A percentile compares a stretch with the other conserved stretches of the same genome.
Conservation (phyloP, 1,284 basidiomycete species). For the Apiotrichum veenhuisii region DNA sequence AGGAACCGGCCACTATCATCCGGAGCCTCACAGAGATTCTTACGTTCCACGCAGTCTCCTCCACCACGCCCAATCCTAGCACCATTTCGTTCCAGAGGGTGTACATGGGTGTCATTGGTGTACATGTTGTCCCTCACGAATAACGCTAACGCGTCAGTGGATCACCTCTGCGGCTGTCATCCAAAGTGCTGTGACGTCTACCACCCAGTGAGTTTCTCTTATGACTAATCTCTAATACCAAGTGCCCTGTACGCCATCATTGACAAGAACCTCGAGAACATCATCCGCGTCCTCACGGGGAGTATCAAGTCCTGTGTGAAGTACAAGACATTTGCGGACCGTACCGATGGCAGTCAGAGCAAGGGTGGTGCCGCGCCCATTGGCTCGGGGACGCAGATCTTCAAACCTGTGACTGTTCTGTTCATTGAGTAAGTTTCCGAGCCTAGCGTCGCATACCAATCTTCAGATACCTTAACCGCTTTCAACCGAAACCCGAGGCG, state of each 20-base stretch:
- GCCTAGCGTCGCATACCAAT: background rate
- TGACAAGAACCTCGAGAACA: slow-evolving; percentile 55
- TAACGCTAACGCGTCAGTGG: slow-evolving; percentile 51
- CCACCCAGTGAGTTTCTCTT: slow-evolving; percentile 63
- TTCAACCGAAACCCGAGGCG: slow-evolving; percentile 51
- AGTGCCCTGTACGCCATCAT: slow-evolving; percentile 61
- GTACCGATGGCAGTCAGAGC: background rate
- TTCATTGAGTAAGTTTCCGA: slow-evolving; percentile 55
- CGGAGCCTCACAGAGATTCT: slow-evolving; percentile 58
- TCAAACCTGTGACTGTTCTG: slow-evolving; percentile 55
- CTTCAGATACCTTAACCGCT: slow-evolving; percentile 60
- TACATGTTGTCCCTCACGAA: slow-evolving; percentile 26
- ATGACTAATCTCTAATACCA: slow-evolving; percentile 55
- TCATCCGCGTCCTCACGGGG: slow-evolving; percentile 53
- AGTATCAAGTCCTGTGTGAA: slow-evolving; percentile 53
- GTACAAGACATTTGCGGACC: slow-evolving; percentile 52
- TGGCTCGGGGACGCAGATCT: slow-evolving; percentile 51
- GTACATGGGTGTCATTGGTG: slow-evolving; percentile 59
- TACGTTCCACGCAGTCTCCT: slow-evolving; percentile 53
- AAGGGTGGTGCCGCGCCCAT: slow-evolving; percentile 11
- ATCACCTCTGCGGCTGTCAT: slow-evolving; percentile 62
- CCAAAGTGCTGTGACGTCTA: slow-evolving; percentile 58
- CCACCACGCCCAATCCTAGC: slow-evolving; percentile 41
- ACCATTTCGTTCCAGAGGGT: slow-evolving; percentile 61
- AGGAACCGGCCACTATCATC: slow-evolving; percentile 52